A percentile compares a stretch with the other conserved stretches of the same genome.
phyloP scores from a whole-genome alignment of 106 monocot species.

The Iris macrosiphon region DNA sequence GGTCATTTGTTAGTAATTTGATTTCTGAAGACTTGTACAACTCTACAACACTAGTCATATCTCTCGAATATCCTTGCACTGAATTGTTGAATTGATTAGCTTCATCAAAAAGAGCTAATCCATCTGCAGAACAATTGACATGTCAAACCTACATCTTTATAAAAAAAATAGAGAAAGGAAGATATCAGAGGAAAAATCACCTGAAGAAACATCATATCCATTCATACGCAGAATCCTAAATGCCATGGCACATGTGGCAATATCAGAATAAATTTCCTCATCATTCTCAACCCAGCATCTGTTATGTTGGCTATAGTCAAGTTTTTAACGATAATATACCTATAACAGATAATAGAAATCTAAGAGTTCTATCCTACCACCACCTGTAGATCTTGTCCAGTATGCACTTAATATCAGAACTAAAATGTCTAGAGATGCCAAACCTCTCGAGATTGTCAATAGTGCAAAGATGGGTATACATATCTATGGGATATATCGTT shows the following conservation, averaged over 20 bases:
- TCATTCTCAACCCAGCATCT: constrained; percentile 74
- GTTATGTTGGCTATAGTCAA: constrained; percentile 19
- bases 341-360: background rate
- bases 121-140: constrained; percentile 27
- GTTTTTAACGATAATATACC: background rate
- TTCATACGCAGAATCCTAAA: constrained; percentile 82
- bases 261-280: constrained; percentile 60
- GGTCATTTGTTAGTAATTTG: constrained; percentile 41
- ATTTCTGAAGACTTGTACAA: constrained; percentile 75
- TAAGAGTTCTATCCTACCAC: too few relatives aligned
- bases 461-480: constrained; percentile 40
- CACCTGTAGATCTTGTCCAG: constrained; percentile 77
- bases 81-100: constrained; percentile 24
- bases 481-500: constrained; percentile 47
- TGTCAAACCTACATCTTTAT: background rate
- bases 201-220: constrained; percentile 77
- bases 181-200: constrained; percentile 21
- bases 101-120: constrained; percentile 38
- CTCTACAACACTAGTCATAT: constrained; percentile 47
- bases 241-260: constrained; percentile 62
- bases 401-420: constrained; percentile 44
- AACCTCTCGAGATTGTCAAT: constrained; percentile 65
- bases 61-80: constrained; percentile 31
- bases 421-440: constrained; percentile 61
- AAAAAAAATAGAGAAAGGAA: background rate